Evolutionary conservation across 2,329 filamentous ascomycete species (phyloP), one percentile per base, ranked within the genome.

Genomic region (Balansia obtecta): DNA sequence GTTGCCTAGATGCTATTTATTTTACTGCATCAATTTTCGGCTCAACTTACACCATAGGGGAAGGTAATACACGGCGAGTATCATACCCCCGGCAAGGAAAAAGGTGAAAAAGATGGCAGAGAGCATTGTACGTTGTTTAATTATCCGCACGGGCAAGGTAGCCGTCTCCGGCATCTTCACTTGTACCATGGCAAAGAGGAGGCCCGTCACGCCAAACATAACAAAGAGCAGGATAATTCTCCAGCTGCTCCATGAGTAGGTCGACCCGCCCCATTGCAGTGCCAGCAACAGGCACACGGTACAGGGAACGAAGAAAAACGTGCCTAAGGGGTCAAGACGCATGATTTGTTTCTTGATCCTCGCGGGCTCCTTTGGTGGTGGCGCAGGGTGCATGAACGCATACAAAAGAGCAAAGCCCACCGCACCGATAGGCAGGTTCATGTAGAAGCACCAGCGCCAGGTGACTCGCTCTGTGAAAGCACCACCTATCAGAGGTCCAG

Each of bases 271-370:
- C 80, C 79, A 84, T 57, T 84, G 76, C 34, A 85, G 67, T 1
- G 80, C 80, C 5, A 85, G 66, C 3, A 85, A 64, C 38, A 84
- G 74, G 54, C 72, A 79, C 13, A 82, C 69, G 39, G 82, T 71
- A 33, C 72, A 72, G 0, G 80, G 79, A 15, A 84, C 63, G 54
- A 85, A 77, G 61, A 82, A 72, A 13, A 76, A 58, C 8, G 77
- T 81, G 27, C 81, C 80, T 1, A 82, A 59, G 0, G 77, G 77
- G 51, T 83, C 79, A 46, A 82, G 68, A 0, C 75, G 72, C 54
- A 68, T 66, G 48, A 79, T 59, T 46, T 78, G 74, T 50, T 70
- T 61, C 48, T 60, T 60, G 33, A 70, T 33, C 1, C 65, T 55
- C 13, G 62, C 63, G 8, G 65, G 57, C 15, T 60, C 57, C 3